Percentiles rank a stretch among this genome's conserved stretches.
Conservation (phyloP, 331 rosid genomes). For the Acacia concinna region DNA sequence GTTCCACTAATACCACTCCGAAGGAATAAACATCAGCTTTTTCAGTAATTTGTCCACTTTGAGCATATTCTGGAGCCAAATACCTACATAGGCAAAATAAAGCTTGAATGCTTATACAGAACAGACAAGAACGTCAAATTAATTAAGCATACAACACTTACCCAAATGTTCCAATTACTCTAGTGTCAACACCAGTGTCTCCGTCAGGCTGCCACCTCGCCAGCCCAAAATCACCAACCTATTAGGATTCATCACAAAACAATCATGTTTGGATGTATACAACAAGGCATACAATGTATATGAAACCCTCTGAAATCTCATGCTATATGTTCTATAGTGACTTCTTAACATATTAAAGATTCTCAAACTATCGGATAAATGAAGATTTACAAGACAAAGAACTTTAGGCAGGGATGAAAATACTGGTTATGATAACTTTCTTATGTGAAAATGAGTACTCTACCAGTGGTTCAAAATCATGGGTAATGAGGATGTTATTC, state of each 20-base stretch:
- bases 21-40: constrained; percentile 91
- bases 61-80: constrained; percentile 90
- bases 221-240: constrained; percentile 94
- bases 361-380: not conserved
- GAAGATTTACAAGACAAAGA: not conserved
- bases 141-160: constrained; percentile 27
- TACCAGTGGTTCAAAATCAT: constrained; percentile 95
- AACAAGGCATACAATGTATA: not conserved
- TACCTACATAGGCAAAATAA: constrained; percentile 48
- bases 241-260: constrained; percentile 25
- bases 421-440: constrained; percentile 11
- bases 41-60: constrained; percentile 91
- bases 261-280: constrained; percentile 5
- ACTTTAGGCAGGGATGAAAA: not conserved
- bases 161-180: constrained; percentile 96
- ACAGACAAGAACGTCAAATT: not conserved
- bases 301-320: constrained; percentile 16
- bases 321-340: not conserved
- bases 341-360: not conserved
- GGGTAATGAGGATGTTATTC: constrained; percentile 88
- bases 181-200: constrained; percentile 81
- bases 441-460: not conserved
- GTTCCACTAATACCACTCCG: constrained; percentile 88
- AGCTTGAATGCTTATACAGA: constrained; percentile 22
- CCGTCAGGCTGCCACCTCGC: constrained; percentile 99